Base-by-base conservation (phyloP, 805 yeast genomes). In the Wickerhamia fluorescens region DNA sequence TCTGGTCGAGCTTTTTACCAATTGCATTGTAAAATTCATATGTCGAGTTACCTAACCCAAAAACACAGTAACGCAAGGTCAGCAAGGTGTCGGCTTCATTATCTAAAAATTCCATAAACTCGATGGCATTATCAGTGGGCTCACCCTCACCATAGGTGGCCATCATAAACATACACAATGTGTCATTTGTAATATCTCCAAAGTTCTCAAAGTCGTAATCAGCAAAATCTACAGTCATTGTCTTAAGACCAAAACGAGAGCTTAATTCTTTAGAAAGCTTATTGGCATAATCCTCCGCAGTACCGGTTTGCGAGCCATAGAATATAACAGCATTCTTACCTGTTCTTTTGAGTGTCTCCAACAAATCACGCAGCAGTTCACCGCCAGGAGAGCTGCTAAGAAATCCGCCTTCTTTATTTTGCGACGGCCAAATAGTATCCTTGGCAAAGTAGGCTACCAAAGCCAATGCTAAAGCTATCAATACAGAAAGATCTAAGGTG, bases 101-200 rank as follows among this genome's bases (percentile, higher is more conserved):
- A 19, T 75, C 72, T 46, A 88, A 69, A 49, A 62, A 75, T 34
- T 78, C 81, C 49, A 75, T 77, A 52, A 92, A 85, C 21, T 75
- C 76, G 23, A 73, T 71, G n/a, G 96, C 92, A 45, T 85, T 84
- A 54, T 89, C 98, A 9, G 98, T 89, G 44, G 95, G 95, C 54
- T 89, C 98, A 51, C 98, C 98, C 61, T 89, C 98, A 44, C 98
- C 98, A 47, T 92, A 92, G 7, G 96, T 86, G 18, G 97, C 92
- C 61, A 87, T 66, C 49, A 89, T 68, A 47, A 89, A 79, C 34
- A 62, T 58, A 16, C 61, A 54, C 37, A 86, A 75, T 31, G 73
- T 62, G 35, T 72, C 71, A 11, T 64, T 60, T 13, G 78, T 71
- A 38, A 89, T 56, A 28, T 73, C 73, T 46, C 75, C 75, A 31